Evolutionary conservation across 306 rosid species (phyloP), one percentile per base, ranked within the genome.

Genomic region (Morella rubra): DNA sequence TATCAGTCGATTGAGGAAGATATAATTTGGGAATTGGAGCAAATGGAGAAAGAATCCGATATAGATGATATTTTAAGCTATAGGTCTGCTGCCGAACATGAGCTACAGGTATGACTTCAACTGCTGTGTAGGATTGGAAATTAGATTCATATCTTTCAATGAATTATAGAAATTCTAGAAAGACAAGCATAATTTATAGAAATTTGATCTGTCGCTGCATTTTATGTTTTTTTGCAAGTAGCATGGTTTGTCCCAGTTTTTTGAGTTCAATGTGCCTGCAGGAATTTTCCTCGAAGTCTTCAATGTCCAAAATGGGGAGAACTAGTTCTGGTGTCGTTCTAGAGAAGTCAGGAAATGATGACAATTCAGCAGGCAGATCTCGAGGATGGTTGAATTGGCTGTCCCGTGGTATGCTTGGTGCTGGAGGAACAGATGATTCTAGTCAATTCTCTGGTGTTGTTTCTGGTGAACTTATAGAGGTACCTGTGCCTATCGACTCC

Each of bases 351-450:
- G 72, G 68, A 72, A 89, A 73, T 73, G 97, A 93, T 73, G 98
- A 93, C 41, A 85, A 50, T 73, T 44, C 83, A 56, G 42, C 69
- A 4, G 90, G 90, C 4, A 92, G 87, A 81, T 80, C 96, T 79
- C 91, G 79, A 73, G 98, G 98, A 66, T 94, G 98, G 98, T 77
- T 94, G 86, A 90, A 92, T 85, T 92, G 97, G 98, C 84, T 94
- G 75, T 92, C 97, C 60, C 98, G 88, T 80, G 98, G 98, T 80
- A 90, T 94, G 97, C 97, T 94, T 61, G 95, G 98, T 81, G 98
- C 97, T 76, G 98, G 98, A 52, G 98, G 97, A 81, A 94, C 97
- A 71, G 97, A 92, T 78, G 97, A 92, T 85, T 89, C 90, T 20
- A 88, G 92, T 83, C 98, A 94, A 85, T 94, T 94, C 83, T 92